Percentiles rank a stretch among this genome's conserved stretches.
phyloP scores from a whole-genome alignment of 1,139 yeast genomes.

The Yamadazyma membranifaciens region DNA sequence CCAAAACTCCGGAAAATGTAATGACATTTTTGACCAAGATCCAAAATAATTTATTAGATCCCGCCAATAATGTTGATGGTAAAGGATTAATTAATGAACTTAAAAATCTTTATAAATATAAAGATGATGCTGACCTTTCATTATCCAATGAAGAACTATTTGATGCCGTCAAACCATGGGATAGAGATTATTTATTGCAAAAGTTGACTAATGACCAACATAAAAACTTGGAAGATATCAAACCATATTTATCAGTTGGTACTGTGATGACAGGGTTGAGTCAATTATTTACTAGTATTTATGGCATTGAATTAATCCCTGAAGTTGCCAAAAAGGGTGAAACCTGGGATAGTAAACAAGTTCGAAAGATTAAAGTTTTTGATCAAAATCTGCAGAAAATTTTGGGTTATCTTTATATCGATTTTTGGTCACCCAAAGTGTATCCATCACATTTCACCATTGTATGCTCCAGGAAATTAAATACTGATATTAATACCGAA shows the following conservation, averaged over 20 bases:
- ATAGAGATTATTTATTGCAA: constrained; percentile 65
- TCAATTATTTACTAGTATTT: constrained; percentile 63
- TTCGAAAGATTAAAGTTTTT: constrained; percentile 71
- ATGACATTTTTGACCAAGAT: constrained; percentile 62
- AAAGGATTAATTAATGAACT: constrained; percentile 66
- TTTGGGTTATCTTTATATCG: constrained; percentile 43
- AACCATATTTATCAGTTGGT: constrained; percentile 78
- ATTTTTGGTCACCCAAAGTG: constrained; percentile 48
- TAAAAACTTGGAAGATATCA: constrained; percentile 24
- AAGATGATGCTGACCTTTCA: constrained; percentile 21
- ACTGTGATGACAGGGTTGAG: constrained; percentile 84
- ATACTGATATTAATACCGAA: constrained; percentile 30
- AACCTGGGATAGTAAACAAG: constrained; percentile 82
- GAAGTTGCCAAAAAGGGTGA: constrained; percentile 68
- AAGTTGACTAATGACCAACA: constrained; percentile 12
- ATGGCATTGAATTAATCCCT: constrained; percentile 75
- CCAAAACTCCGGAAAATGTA: constrained; percentile 76
- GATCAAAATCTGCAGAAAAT: constrained; percentile 26
- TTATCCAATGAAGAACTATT: constrained; percentile 40
- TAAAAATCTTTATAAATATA: constrained; percentile 36
- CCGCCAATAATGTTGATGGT: constrained; percentile 19
- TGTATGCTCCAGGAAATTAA: constrained; percentile 75
- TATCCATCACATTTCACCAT: constrained; percentile 94
- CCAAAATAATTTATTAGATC: constrained; percentile 31
- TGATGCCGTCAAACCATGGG: constrained; percentile 77